phyloP scores from a whole-genome alignment of 139 green algal species.

The Closterium sp. region DNA sequence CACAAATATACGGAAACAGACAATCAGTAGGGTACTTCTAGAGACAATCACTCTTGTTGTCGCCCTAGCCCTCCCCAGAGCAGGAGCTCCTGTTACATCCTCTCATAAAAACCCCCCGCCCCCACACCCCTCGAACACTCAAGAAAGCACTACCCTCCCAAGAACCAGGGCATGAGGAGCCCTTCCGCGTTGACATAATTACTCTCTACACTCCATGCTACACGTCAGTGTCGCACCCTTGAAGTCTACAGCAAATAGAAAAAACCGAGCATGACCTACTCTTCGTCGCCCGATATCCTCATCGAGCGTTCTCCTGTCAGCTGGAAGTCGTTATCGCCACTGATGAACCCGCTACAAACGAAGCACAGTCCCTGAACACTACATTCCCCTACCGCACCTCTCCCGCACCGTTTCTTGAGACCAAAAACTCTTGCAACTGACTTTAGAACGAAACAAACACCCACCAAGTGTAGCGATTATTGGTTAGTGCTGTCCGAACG shows the following conservation, averaged over 20 bases:
- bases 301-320: background rate
- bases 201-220: background rate
- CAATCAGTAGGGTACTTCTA: background rate
- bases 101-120: too few relatives aligned
- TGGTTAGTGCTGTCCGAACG: background rate
- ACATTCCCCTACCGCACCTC: background rate
- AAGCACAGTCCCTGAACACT: background rate
- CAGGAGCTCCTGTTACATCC: background rate
- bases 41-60: background rate
- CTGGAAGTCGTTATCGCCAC: background rate
- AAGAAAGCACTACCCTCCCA: background rate
- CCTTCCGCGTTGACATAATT: background rate
- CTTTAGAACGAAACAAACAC: background rate
- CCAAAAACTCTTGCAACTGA: background rate
- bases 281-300: background rate
- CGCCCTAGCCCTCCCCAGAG: background rate
- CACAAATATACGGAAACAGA: background rate
- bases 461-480: background rate
- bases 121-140: background rate
- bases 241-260: background rate
- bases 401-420: background rate
- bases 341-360: background rate
- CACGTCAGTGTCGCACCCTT: background rate
- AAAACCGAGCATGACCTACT: background rate
- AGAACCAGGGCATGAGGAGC: background rate